A percentile compares a stretch with the other conserved stretches of the same genome.
Conservation (phyloP, 2,329 filamentous ascomycete species). For the Setomelanomma holmii region DNA sequence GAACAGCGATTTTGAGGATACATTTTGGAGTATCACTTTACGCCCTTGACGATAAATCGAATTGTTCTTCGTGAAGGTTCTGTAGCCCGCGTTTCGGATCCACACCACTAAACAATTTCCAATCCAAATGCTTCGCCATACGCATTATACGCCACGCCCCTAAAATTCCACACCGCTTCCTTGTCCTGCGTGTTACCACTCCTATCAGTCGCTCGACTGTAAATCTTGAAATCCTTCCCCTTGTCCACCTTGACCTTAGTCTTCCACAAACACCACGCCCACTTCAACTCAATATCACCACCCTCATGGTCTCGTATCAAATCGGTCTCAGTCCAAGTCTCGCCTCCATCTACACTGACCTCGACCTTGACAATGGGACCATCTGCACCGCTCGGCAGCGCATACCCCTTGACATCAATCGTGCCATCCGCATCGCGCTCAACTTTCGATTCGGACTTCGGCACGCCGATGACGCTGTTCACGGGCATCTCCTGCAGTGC, state of each 20-base stretch:
- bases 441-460: conserved; percentile 55
- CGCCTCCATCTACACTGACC: conserved; percentile 59
- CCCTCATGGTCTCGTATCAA: conserved; percentile 34
- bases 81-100: too few species aligned
- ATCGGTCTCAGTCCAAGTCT: conserved; percentile 59
- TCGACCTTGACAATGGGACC: conserved; percentile 63
- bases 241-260: conserved; percentile 52
- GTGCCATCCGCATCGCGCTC: conserved; percentile 47
- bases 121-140: conserved; percentile 63
- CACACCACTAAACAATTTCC: conserved; percentile 46
- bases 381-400: conserved; percentile 60
- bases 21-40: too few species aligned
- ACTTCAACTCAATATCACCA: conserved; percentile 50
- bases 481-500: conserved; percentile 64
- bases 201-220: conserved; percentile 62
- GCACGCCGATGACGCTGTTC: conserved; percentile 62
- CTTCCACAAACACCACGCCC: conserved; percentile 66
- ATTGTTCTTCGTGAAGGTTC: too few species aligned
- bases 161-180: conserved; percentile 63
- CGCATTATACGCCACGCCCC: conserved; percentile 67
- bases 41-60: too few species aligned
- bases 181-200: conserved; percentile 60
- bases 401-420: conserved; percentile 63
- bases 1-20: background rate
- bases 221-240: conserved; percentile 54